These are phyloP conservation scores for Paraglomus occultum DNA, from an alignment of 192 early-diverging fungal species.

Conservation along the genomic window DNA sequence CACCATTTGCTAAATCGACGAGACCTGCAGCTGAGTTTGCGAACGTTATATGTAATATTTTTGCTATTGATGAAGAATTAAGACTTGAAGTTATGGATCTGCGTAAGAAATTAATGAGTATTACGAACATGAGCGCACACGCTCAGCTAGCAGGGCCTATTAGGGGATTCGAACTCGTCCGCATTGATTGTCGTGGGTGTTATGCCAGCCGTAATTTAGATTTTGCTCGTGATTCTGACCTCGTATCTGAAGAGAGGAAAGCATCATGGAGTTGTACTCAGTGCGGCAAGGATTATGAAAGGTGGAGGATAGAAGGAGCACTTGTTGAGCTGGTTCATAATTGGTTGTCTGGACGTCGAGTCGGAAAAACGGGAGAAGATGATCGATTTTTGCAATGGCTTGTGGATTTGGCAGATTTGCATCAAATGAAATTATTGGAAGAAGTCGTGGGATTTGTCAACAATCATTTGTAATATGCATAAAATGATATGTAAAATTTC, in stretches of 20 bases:
- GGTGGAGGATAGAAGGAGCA: constrained; percentile 73
- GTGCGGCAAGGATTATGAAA: constrained; percentile 82
- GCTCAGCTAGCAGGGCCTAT: constrained; percentile 84
- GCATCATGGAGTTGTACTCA: constrained; percentile 70
- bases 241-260: constrained; percentile 51
- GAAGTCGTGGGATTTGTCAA: too few species aligned
- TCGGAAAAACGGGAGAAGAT: too few species aligned
- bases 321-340: constrained; percentile 68
- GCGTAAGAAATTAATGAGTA: constrained; percentile 71
- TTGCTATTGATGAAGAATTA: constrained; percentile 73
- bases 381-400: too few species aligned
- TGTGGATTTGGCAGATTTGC: too few species aligned
- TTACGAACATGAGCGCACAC: constrained; percentile 72
- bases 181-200: constrained; percentile 88
- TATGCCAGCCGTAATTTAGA: constrained; percentile 85
- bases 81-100: constrained; percentile 77
- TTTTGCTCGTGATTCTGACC: constrained; percentile 77
- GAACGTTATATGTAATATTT: constrained; percentile 72
- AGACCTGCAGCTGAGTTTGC: constrained; percentile 84
- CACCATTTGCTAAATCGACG: constrained; percentile 52
- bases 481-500: too few species aligned
- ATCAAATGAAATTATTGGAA: too few species aligned
- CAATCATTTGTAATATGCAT: too few species aligned
- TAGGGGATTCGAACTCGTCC: constrained; percentile 70
- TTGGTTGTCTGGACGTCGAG: too few species aligned